Base-by-base conservation (phyloP, 768 basidiomycete species). In the Phanerochaete carnosa region DNA sequence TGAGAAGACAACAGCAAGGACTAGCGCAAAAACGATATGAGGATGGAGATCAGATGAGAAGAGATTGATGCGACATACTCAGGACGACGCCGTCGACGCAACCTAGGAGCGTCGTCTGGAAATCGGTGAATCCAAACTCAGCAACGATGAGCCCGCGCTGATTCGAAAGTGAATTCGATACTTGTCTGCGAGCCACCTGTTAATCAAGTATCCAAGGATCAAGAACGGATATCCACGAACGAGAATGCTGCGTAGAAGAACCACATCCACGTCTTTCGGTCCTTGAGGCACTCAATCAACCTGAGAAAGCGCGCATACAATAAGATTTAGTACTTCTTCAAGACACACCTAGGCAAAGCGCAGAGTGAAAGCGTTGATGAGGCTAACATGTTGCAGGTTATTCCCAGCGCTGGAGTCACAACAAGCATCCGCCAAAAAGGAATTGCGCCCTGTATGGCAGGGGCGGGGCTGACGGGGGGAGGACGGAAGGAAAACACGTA, bases 251-350 rank as follows among this genome's bases (percentile, higher is more conserved):
- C 80, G 62, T 88, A 85, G 62, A 83, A 71, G n/a, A 84, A 84
- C 73, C 90, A 83, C 51, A 90, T 72, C 86, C 88, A 92, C 4
- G 87, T 85, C 70, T 87, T 91, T 46, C 85, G 87, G 72, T 92
- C 90, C 62, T 69, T 74, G 46, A 91, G 70, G 6, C 88, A 80
- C 71, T 91, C 88, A 32, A 87, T 75, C 73, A 90, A 85, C 68
- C 88, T 90, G 37, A 45, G 28, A 22, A 39, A 15, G 35, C 15
- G 47, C 13, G 47, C 47, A 49, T 46, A 46, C 26, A 26, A 25
- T 19, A 3, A 25, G 13, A 43, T 8, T 43, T 11, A 43, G 11
- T 19, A 43, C 19, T 19, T 19, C 11, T 9, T 11, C 19, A 4
- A 19, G 8, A 12, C n/a, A n/a, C n/a, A 43, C 30, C 8, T 12